Percentiles rank a stretch among this genome's conserved stretches.
These are phyloP conservation scores for Arctium minus DNA, from an alignment of 129 eudicot species.

Conservation along the genomic window DNA sequence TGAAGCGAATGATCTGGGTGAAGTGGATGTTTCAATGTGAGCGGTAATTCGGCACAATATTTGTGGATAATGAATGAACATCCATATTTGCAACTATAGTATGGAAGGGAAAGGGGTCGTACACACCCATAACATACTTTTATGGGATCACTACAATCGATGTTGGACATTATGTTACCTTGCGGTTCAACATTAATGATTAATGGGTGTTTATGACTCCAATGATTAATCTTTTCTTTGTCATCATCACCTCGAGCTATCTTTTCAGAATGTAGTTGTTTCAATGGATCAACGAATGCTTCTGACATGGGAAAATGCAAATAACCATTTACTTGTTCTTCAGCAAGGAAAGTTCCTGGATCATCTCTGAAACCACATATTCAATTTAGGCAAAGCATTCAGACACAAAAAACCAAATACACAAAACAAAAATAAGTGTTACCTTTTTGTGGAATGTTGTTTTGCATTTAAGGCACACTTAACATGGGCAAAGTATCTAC, in stretches of 20 bases:
- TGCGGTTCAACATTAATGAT: no score
- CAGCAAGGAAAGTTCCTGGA: no score
- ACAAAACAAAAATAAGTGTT: no score
- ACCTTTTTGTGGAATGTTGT: neutral
- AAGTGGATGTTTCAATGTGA: neutral
- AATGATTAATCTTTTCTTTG: no score
- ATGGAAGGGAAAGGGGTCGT: neutral
- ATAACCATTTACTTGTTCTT: no score
- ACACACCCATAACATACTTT: neutral
- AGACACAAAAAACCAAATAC: neutral
- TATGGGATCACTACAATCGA: no score
- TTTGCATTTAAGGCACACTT: neutral
- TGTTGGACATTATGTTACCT: no score
- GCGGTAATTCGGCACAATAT: neutral
- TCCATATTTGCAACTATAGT: neutral
- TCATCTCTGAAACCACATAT: neutral
- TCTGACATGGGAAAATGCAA: no score
- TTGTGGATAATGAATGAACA: neutral
- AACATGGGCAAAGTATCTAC: neutral
- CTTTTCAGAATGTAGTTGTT: no score
- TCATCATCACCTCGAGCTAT: no score
- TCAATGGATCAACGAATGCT: no score
- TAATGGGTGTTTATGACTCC: no score
- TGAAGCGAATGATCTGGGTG: neutral
- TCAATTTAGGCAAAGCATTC: neutral